Base-by-base conservation (phyloP, 1,139 yeast species). In the Scheffersomyces lignicola region DNA sequence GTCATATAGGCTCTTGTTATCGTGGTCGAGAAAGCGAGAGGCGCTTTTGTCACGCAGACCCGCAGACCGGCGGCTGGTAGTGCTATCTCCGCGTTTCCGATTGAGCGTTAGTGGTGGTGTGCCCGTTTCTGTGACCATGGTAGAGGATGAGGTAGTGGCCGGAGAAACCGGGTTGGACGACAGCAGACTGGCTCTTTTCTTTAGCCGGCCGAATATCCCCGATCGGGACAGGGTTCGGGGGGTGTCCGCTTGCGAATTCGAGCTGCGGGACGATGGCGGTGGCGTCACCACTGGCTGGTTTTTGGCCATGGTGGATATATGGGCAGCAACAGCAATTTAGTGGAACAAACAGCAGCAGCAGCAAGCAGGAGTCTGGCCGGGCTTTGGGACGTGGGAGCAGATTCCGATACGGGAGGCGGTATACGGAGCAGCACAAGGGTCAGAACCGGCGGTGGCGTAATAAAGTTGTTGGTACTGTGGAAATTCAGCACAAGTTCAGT, bases 1-100 rank as follows among this genome's bases (percentile, higher is more conserved):
- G 20, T 39, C 40, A 30, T 42, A 43, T 27, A 44, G 34, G 13
- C 37, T 42, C 4, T 38, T 35, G 14, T 43, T 38, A 12, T 39
- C 43, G 28, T 38, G 38, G 31, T 41, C 47, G 14, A 40, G 39
- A 27, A 31, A 14, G n/a, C 26, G 27, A 13, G n/a, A 4, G 11
- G 11, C 29, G 18, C 29, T 26, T 15, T 7, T 7, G 6, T 9
- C 10, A 6, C 10, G 5, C 6, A 7, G 6, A 7, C 26, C 26
- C 11, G 28, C 5, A 8, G 7, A 8, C 16, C 14, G 14, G 4
- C 28, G 13, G 16, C 28, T 12, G 13, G n/a, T n/a, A n/a, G n/a
- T n/a, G n/a, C n/a, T n/a, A n/a, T n/a, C n/a, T n/a, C n/a, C n/a
- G n/a, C n/a, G n/a, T n/a, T n/a, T n/a, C n/a, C n/a, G n/a, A n/a